Evolutionary conservation across 768 basidiomycete species (phyloP), one percentile per base, ranked within the genome.

Genomic region (Clitopilus passeckerianus): DNA sequence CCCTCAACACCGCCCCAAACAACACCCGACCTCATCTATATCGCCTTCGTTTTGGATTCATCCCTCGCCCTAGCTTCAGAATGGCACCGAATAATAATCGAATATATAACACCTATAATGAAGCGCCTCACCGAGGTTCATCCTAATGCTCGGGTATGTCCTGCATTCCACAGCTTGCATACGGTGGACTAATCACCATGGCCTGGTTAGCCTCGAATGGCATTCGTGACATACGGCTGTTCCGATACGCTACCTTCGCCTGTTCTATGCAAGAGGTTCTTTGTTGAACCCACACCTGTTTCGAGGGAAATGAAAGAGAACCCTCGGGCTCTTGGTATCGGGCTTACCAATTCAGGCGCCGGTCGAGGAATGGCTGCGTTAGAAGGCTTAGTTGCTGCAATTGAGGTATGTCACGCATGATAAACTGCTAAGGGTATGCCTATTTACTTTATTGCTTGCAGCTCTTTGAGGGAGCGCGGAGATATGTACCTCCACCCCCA

Each of bases 331-430:
- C 70, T 87, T 6, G 87, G 86, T 1, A 75, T 90, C 16, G 88
- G 88, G 2, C 72, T 76, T 59, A 83, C 83, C 1, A 77, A 75
- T 50, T 77, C 77, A 7, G 80, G 80, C 6, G 78, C 77, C 1
- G 68, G 68, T 27, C 69, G 66, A 59, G 88, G 88, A 0, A 79
- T 89, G 80, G 86, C 87, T 24, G 85, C 86, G 4, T 71, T 91
- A 6, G 90, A 91, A 59, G 90, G 86, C 7, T 68, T 89, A 12
- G 85, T 87, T 14, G 85, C 88, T 16, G 85, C 84, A 33, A 70
- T 90, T 22, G 89, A 91, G 78, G 89, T 89, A 57, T 57, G 74
- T 65, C 44, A 34, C 5, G 22, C 46, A 2, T 22, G 12, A 23
- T 9, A 20, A 20, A 16, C 20, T 5, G 2, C 16, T 23, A 5